These are phyloP conservation scores for Taiozyma onychis DNA, from an alignment of 1,139 yeast genomes.

Conservation along the genomic window DNA sequence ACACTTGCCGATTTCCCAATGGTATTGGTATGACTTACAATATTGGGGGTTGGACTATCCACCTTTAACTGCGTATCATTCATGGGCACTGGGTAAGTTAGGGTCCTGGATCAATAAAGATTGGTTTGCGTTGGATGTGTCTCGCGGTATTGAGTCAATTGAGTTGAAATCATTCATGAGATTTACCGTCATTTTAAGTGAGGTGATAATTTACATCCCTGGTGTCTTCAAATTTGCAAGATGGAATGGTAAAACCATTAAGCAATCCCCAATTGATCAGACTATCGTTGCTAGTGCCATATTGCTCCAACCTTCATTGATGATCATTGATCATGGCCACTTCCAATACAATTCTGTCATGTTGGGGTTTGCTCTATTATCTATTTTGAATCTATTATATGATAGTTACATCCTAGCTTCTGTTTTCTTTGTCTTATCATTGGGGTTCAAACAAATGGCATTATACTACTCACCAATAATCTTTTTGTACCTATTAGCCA, in stretches of 20 bases:
- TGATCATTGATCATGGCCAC: conserved; percentile 93
- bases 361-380: conserved; percentile 76
- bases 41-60: conserved; percentile 99
- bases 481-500: conserved; percentile 52
- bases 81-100: conserved; percentile 69
- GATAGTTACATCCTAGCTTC: conserved; percentile 66
- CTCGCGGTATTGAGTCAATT: conserved; percentile 69
- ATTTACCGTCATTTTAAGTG: conserved; percentile 69
- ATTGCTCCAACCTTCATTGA: conserved; percentile 73
- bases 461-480: conserved; percentile 87
- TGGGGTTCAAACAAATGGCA: conserved; percentile 94
- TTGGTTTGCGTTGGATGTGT: conserved; percentile 72
- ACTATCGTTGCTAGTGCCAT: conserved; percentile 70
- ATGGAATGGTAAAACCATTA: conserved; percentile 52
- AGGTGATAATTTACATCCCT: conserved; percentile 69
- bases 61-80: conserved; percentile 92
- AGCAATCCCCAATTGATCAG: conserved; percentile 64
- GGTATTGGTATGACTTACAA: conserved; percentile 86
- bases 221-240: conserved; percentile 66
- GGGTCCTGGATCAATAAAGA: conserved; percentile 55
- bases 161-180: conserved; percentile 82
- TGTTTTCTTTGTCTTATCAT: conserved; percentile 69
- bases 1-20: conserved; percentile 62
- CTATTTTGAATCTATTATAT: conserved; percentile 60
- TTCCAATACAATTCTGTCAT: conserved; percentile 93